Conservation (phyloP, 306 rosid genomes). For the Bauhinia variegata region DNA sequence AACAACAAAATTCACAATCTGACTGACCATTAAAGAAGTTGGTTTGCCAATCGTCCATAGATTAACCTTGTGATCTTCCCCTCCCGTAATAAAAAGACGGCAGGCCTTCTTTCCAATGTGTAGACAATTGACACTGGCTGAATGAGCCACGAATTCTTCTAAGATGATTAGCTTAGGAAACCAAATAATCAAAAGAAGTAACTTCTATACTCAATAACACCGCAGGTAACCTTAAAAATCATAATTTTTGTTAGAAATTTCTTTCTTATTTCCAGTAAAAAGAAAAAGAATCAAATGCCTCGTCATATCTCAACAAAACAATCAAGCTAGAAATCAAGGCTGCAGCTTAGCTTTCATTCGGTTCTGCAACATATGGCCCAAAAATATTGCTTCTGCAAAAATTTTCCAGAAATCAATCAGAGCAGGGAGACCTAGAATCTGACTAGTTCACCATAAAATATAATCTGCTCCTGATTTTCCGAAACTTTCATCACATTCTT, state of each 20-base stretch:
- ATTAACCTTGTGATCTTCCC: conserved; percentile 92
- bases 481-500: conserved; percentile 6
- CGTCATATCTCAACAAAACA: neutral
- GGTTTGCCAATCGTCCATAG: conserved; percentile 95
- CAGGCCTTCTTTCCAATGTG: conserved; percentile 84
- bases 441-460: conserved; percentile 16
- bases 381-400: conserved; percentile 16
- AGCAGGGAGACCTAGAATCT: neutral
- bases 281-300: neutral
- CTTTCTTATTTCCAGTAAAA: neutral
- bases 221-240: neutral
- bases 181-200: conserved; percentile 7
- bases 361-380: too few relatives aligned
- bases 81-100: conserved; percentile 80
- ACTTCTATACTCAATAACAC: conserved; percentile 12
- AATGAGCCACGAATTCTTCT: conserved; percentile 98
- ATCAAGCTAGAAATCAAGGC: neutral
- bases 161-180: conserved; percentile 62
- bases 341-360: too few relatives aligned
- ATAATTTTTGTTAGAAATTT: too few relatives aligned
- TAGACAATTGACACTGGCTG: conserved; percentile 75
- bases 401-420: conserved; percentile 37
- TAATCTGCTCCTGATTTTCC: conserved; percentile 14
- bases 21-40: conserved; percentile 70
- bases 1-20: conserved; percentile 29